Percentiles rank a stretch among this genome's conserved stretches.
Conservation (phyloP, 208 protist species). For the Trypanosomatidae sp. region DNA sequence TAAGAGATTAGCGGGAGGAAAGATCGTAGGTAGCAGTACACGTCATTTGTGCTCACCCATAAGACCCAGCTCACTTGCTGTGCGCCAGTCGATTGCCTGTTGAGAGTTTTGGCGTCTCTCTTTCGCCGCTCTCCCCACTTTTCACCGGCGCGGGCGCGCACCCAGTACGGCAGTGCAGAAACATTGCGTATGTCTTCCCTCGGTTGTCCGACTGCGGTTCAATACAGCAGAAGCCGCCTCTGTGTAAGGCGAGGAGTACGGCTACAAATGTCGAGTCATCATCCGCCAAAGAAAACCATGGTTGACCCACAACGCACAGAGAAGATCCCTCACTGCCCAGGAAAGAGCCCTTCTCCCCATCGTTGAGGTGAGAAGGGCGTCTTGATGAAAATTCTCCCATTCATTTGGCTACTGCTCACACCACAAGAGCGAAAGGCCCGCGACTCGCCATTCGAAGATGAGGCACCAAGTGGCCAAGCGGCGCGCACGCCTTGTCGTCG, state of each 20-base stretch:
- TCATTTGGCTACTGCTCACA: slow-evolving; percentile 29
- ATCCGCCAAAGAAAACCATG: background rate
- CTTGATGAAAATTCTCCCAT: slow-evolving; percentile 6
- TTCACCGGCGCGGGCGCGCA: background rate
- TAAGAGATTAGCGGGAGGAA: background rate
- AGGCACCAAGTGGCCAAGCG: slow-evolving; percentile 2
- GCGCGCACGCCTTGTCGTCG: background rate
- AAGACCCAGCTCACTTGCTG: background rate
- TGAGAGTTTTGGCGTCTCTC: background rate
- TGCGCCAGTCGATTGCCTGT: background rate
- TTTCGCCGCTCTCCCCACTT: background rate
- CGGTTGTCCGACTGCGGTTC: background rate
- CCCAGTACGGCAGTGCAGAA: background rate
- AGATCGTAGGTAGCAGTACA: background rate
- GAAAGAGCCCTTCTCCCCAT: too few relatives aligned
- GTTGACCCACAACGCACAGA: background rate
- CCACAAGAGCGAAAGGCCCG: slow-evolving; percentile 10
- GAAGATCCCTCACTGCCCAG: background rate
- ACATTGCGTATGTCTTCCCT: background rate
- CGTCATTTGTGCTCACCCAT: background rate
- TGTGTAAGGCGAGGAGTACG: background rate
- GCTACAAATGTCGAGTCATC: background rate
- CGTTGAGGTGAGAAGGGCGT: background rate
- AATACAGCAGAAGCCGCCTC: background rate
- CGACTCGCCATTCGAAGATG: slow-evolving; percentile 31